phyloP scores from a whole-genome alignment of 495 filamentous ascomycete genomes.

The Xylaria bambusicola region DNA sequence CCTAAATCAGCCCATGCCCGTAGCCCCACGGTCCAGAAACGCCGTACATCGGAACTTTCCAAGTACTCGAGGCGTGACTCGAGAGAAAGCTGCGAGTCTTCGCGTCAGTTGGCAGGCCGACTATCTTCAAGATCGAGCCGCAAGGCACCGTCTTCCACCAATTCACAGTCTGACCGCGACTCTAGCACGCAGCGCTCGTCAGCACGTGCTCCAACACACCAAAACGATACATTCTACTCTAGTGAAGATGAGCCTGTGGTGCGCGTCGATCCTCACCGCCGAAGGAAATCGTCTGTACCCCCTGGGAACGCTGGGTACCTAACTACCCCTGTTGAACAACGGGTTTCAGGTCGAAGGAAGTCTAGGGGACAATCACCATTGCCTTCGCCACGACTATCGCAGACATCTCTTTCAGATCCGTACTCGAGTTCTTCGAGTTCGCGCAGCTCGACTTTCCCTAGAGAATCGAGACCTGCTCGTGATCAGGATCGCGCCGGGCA shows the following conservation, averaged over 20 bases:
- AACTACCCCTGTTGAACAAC: conserved; percentile 18
- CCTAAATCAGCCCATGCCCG: conserved; percentile 16
- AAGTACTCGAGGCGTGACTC: conserved; percentile 20
- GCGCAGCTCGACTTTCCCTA: conserved; percentile 40
- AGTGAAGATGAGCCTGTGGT: conserved; percentile 30
- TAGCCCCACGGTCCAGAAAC: conserved; percentile 31
- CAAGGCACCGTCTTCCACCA: conserved; percentile 8
- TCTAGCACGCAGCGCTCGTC: conserved; percentile 23
- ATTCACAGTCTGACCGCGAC: conserved; percentile 26
- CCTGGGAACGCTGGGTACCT: conserved; percentile 12
- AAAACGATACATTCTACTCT: conserved; percentile 27
- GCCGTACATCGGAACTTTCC: conserved; percentile 27
- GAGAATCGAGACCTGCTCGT: conserved; percentile 30
- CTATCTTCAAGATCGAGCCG: conserved; percentile 22
- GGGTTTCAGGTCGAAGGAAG: conserved; percentile 20
- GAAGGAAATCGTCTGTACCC: conserved; percentile 18
- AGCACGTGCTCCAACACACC: conserved; percentile 17
- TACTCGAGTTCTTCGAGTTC: conserved; percentile 29
- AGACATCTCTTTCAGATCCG: conserved; percentile 24
- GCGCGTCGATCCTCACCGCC: conserved; percentile 18
- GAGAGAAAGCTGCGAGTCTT: conserved; percentile 20
- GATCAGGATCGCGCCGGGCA: conserved; percentile 32
- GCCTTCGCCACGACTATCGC: conserved; percentile 27
- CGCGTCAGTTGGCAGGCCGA: conserved; percentile 16
- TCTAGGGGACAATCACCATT: conserved; percentile 27